These are phyloP conservation scores for Coemansia sp. DNA, from an alignment of 192 early-diverging fungal species.

Conservation along the genomic window DNA sequence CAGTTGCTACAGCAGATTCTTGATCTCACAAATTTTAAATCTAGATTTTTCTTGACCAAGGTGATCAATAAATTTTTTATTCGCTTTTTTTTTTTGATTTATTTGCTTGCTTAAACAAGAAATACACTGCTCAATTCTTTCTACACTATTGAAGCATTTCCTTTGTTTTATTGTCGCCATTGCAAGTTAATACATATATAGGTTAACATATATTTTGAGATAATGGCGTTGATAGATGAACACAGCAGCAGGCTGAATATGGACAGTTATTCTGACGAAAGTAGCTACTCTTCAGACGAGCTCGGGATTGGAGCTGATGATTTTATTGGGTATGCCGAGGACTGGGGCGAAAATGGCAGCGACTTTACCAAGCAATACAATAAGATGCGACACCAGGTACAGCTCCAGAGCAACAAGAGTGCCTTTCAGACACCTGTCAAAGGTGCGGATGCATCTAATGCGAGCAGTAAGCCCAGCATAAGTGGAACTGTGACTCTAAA, in stretches of 20 bases:
- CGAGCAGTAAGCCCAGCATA: conserved; percentile 26
- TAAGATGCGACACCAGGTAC: conserved; percentile 69
- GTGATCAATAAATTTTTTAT: neutral
- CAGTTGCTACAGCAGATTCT: neutral
- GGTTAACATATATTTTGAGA: neutral
- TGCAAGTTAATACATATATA: neutral
- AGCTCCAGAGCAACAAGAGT: conserved; percentile 22
- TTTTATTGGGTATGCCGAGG: conserved; percentile 74
- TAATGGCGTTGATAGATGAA: conserved; percentile 4
- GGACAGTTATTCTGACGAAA: conserved; percentile 13
- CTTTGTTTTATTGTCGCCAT: neutral
- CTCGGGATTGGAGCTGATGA: conserved; percentile 69
- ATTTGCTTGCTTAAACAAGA: neutral
- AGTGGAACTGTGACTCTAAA: conserved; percentile 24
- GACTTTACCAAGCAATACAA: conserved; percentile 97
- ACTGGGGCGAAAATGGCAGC: conserved; percentile 76
- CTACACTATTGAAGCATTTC: neutral
- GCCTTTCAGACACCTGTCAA: neutral
- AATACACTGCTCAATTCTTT: neutral
- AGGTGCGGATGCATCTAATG: conserved; percentile 16
- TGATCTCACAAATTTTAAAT: neutral
- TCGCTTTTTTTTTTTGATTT: neutral
- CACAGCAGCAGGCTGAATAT: conserved; percentile 4
- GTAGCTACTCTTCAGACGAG: conserved; percentile 29
- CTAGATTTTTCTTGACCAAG: conserved; percentile 2